Evolutionary conservation across 2,329 filamentous ascomycete genomes (phyloP).

Genomic region (Epichloe sp.): DNA sequence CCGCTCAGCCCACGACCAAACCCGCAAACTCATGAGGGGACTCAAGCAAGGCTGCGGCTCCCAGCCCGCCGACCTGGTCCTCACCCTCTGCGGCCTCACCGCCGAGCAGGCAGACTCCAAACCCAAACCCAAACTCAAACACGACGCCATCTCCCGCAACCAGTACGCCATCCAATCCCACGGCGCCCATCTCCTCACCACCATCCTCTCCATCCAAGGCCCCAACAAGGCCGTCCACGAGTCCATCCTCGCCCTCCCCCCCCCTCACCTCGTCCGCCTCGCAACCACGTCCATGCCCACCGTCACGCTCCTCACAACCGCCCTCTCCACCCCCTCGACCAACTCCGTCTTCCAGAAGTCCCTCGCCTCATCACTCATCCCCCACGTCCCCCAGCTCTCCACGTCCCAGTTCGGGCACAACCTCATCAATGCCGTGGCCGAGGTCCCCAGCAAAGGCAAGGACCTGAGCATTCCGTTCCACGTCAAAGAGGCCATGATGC

Average conservation of each 20-base stretch:
- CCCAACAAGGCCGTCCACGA: conserved; percentile 60
- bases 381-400: conserved; percentile 32
- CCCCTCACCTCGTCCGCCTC: conserved; percentile 47
- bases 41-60: conserved; percentile 35
- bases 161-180: conserved; percentile 48
- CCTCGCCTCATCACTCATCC: conserved; percentile 33
- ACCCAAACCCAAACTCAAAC: conserved; percentile 17
- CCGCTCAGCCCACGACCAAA: conserved; percentile 44
- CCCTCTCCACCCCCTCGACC: conserved; percentile 32
- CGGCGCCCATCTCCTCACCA: conserved; percentile 67
- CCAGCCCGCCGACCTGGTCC: conserved; percentile 33
- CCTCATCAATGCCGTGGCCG: conserved; percentile 35
- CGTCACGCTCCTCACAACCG: conserved; percentile 35
- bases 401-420: conserved; percentile 37
- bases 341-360: conserved; percentile 43
- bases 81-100: conserved; percentile 34
- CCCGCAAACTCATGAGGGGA: conserved; percentile 33
- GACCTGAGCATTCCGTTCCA: conserved; percentile 41
- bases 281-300: conserved; percentile 42
- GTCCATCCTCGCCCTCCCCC: conserved; percentile 48
- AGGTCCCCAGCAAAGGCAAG: conserved; percentile 35
- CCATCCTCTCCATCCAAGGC: conserved; percentile 65
- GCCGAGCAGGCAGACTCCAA: conserved; percentile 7
- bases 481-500: conserved; percentile 42
- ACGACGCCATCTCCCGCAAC: conserved; percentile 31